Conservation (phyloP, 768 basidiomycete species). For the Suillus clintonianus region DNA sequence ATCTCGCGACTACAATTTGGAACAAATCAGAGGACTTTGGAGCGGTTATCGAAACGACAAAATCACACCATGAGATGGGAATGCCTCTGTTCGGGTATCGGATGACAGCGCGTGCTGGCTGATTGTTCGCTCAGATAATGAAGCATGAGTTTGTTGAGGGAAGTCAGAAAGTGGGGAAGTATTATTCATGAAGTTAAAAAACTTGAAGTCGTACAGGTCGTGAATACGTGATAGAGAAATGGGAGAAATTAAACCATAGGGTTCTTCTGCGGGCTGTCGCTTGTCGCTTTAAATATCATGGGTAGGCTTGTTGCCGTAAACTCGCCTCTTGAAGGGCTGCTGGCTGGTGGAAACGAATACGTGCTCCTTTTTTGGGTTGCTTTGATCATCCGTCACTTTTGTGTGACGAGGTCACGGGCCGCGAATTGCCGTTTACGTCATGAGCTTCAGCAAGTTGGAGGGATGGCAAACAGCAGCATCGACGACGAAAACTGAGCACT, state of each 20-base stretch:
- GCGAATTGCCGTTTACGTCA: slow-evolving; percentile 24
- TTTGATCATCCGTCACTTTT: slow-evolving; percentile 20
- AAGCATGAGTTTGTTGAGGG: slow-evolving; percentile 12
- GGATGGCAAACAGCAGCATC: slow-evolving; percentile 19
- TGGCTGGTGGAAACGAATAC: slow-evolving; percentile 8
- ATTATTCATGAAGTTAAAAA: slow-evolving; percentile 21
- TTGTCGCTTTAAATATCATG: slow-evolving; percentile 17
- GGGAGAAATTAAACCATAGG: not conserved
- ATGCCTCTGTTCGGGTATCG: not conserved
- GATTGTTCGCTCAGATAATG: slow-evolving; percentile 7
- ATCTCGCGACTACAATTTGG: not conserved
- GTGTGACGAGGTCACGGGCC: slow-evolving; percentile 18
- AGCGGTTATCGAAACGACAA: not conserved
- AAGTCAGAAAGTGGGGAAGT: slow-evolving; percentile 17
- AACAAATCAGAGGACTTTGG: not conserved
- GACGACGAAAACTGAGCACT: slow-evolving; percentile 26
- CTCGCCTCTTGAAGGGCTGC: slow-evolving; percentile 1
- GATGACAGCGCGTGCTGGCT: slow-evolving; percentile 1
- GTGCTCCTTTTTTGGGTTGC: slow-evolving; percentile 21
- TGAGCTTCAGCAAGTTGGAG: slow-evolving; percentile 18
- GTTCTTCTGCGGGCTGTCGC: not conserved
- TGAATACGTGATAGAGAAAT: slow-evolving; percentile 12
- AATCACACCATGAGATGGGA: slow-evolving; percentile 14
- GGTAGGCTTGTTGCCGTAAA: slow-evolving; percentile 23
- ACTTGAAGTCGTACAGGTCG: slow-evolving; percentile 10